A percentile compares a stretch with the other conserved stretches of the same genome.
Conservation (phyloP, 495 filamentous ascomycete species). For the Durotheca rogersii region DNA sequence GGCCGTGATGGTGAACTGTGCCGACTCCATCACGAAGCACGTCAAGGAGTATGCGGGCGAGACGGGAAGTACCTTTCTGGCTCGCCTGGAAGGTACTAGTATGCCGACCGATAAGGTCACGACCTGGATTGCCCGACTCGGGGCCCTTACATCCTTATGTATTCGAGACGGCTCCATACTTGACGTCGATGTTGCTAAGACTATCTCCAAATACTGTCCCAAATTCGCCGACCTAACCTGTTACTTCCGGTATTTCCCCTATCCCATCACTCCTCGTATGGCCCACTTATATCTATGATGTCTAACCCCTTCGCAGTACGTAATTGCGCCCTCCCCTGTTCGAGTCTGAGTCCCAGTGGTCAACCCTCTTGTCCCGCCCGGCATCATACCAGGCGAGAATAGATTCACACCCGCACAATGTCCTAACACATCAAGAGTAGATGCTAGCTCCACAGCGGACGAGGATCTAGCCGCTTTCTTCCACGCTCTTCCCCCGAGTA, state of each 20-base stretch:
- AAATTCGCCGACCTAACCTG: constrained; percentile 61
- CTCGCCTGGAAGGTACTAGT: constrained; percentile 43
- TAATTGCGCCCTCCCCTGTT: no score
- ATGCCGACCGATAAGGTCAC: constrained; percentile 34
- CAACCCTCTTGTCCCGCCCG: no score
- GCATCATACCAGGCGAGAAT: no score
- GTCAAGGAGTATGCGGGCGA: constrained; percentile 38
- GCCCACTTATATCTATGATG: neutral
- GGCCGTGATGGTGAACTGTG: constrained; percentile 28
- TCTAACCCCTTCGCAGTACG: constrained; percentile 17
- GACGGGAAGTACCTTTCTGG: constrained; percentile 43
- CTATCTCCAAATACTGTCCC: constrained; percentile 60
- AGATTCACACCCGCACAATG: no score
- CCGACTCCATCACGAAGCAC: constrained; percentile 36
- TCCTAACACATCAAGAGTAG: constrained; percentile 11
- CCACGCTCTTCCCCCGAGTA: constrained; percentile 54
- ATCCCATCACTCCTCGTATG: neutral
- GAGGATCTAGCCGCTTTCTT: constrained; percentile 60
- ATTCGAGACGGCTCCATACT: constrained; percentile 61
- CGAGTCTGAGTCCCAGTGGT: no score
- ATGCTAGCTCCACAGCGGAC: constrained; percentile 46
- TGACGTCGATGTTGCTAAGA: constrained; percentile 47
- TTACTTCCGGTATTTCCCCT: constrained; percentile 37
- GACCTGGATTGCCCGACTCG: constrained; percentile 40
- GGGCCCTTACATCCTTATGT: constrained; percentile 46